These are phyloP conservation scores for Chenopodium album DNA, from an alignment of 148 eudicot species.

Conservation along the genomic window DNA sequence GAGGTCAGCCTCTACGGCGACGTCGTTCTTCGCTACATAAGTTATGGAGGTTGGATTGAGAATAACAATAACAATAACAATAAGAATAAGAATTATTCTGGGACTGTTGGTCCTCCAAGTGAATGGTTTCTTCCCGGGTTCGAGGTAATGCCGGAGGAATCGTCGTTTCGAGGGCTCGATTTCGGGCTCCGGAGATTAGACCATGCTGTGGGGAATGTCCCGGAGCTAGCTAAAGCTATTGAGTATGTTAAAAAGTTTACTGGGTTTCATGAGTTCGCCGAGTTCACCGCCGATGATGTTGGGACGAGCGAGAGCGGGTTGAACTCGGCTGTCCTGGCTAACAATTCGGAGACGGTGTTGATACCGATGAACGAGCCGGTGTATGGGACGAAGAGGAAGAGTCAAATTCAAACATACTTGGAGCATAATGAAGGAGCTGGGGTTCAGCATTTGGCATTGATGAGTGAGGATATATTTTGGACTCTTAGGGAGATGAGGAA, in stretches of 20 bases:
- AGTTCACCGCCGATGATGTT: constrained; percentile 81
- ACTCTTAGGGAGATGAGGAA: constrained; percentile 89
- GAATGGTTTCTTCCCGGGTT: constrained; percentile 66
- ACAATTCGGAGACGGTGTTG: constrained; percentile 70
- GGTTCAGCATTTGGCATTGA: constrained; percentile 83
- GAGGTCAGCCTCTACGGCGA: constrained; percentile 83
- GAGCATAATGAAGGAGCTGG: constrained; percentile 96
- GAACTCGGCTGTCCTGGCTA: constrained; percentile 79
- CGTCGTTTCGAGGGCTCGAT: constrained; percentile 50
- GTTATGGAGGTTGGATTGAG: constrained; percentile 27
- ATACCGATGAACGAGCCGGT: constrained; percentile 86
- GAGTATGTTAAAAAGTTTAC: constrained; percentile 69
- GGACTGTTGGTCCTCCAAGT: neutral
- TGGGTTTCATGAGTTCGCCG: constrained; percentile 93
- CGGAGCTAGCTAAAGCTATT: constrained; percentile 49
- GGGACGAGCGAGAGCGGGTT: constrained; percentile 90
- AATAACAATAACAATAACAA: too few relatives aligned
- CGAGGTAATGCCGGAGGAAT: constrained; percentile 35
- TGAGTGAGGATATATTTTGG: constrained; percentile 69
- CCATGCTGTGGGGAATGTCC: constrained; percentile 88
- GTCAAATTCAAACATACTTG: constrained; percentile 89
- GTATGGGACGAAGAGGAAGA: constrained; percentile 85
- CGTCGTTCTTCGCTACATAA: constrained; percentile 67
- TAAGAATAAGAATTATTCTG: too few relatives aligned
- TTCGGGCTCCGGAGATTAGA: constrained; percentile 72